Base-by-base conservation (phyloP, 176 grass and related monocot species). In the Saccharum officinarum region DNA sequence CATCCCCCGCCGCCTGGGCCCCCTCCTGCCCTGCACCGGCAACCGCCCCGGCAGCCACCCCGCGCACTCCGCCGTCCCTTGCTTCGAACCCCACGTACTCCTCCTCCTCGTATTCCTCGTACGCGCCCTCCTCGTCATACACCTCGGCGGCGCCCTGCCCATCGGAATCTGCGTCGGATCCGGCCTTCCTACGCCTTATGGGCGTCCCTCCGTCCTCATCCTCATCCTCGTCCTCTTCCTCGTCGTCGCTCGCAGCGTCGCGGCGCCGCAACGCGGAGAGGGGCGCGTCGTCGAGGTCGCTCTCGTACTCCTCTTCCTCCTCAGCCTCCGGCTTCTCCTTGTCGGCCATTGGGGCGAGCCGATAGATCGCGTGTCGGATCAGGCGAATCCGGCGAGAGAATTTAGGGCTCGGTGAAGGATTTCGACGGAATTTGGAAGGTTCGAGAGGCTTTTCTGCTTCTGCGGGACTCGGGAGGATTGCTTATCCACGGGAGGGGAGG, bases 201-300 rank as follows among this genome's bases (percentile, higher is more conserved):
- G 73, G 54, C 66, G 15, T 1, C 30, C 61, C 85, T 7, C 26
- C 73, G 17, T 54, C 83, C 3, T 70, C 90, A 0, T 66, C 77
- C 1, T 65, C 87, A 0, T 66, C 77, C 1, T 65, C 87, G 0
- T 76, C 91, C 14, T 75, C 89, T 36, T 88, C 92, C 17, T 98
- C 97, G 52, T 98, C 93, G 50, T 99, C 93, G 86, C 97, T 99
- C 9, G 92, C 93, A 20, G 88, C 97, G 70, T 84, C 90, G 34
- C 89, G 83, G 69, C 97, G 97, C 78, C 93, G 86, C 92, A 94
- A 40, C 7, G 79, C 80, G 5, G 92, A 88, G 18, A 96, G 92
- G 22, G 88, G 92, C 74, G 72, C 73, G 75, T 99, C 97, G 78
- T 99, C 97, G 52, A 94, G 97, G 84, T 99, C 97, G 80, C 89